Percentiles rank a stretch among this genome's conserved stretches.
phyloP scores from a whole-genome alignment of 345 rosid species.

The Brassica carinata region DNA sequence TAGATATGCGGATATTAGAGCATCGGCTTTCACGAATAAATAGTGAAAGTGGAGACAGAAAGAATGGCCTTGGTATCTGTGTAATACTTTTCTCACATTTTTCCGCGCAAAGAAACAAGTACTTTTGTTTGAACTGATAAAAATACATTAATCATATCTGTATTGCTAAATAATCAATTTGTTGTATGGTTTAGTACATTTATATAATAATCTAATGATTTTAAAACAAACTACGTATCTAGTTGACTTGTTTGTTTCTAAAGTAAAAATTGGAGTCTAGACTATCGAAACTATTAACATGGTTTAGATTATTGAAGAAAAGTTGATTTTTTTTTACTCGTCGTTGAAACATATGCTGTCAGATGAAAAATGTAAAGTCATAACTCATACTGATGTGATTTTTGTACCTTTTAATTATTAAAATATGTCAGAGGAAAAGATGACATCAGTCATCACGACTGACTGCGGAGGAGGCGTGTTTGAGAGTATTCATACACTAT shows the following conservation, averaged over 20 bases:
- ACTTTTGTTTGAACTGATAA: neutral
- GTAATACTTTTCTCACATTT: slow-evolving; percentile 16
- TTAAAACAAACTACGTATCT: neutral
- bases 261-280: neutral
- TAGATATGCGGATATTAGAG: slow-evolving; percentile 33
- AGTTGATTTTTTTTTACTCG: neutral
- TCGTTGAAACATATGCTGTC: neutral
- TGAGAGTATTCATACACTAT: neutral
- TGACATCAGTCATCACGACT: neutral
- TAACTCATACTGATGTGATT: neutral
- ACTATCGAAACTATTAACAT: neutral
- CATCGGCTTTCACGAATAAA: slow-evolving; percentile 28
- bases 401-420: neutral
- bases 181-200: neutral
- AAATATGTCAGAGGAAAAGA: neutral
- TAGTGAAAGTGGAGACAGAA: slow-evolving; percentile 28
- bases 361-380: neutral
- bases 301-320: neutral
- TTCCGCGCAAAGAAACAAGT: neutral
- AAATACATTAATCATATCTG: neutral
- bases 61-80: slow-evolving; percentile 41
- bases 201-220: neutral
- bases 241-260: neutral
- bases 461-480: neutral
- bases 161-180: neutral